phyloP scores from a whole-genome alignment of 768 basidiomycete species.

The Podaxis mareebaensis region DNA sequence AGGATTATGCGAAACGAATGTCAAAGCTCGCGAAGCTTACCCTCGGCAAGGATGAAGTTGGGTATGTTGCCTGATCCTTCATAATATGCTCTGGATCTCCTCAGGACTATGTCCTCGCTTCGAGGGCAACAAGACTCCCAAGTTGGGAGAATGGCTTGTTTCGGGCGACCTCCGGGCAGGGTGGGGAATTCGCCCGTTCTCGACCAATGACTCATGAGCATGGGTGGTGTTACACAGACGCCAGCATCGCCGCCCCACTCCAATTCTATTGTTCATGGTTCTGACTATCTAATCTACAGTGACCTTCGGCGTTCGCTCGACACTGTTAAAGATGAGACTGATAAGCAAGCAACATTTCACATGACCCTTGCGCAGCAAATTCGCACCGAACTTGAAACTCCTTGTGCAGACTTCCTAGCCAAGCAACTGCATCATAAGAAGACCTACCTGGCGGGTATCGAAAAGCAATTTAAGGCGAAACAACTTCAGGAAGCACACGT shows the following conservation, averaged over 20 bases:
- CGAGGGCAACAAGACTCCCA: not conserved
- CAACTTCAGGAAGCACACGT: slow-evolving; percentile 86
- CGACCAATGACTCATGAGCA: not conserved
- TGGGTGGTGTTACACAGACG: slow-evolving; percentile 2
- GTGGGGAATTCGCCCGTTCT: not conserved
- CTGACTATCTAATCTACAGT: slow-evolving; percentile 42
- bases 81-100: not conserved
- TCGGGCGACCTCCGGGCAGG: not conserved
- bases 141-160: not conserved
- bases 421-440: slow-evolving; percentile 76
- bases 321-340: slow-evolving; percentile 80
- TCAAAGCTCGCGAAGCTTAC: slow-evolving; percentile 72
- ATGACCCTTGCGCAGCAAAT: slow-evolving; percentile 73
- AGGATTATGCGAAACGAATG: slow-evolving; percentile 90
- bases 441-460: slow-evolving; percentile 70
- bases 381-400: slow-evolving; percentile 72
- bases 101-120: not conserved
- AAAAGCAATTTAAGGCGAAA: slow-evolving; percentile 90
- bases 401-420: slow-evolving; percentile 56
- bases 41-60: slow-evolving; percentile 90
- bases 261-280: not conserved
- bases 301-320: slow-evolving; percentile 83
- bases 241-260: slow-evolving; percentile 3
- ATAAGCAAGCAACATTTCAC: slow-evolving; percentile 76
- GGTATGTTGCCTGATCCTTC: slow-evolving; percentile 51